Evolutionary conservation across 1,284 basidiomycete species (phyloP).

Genomic region (Ceratobasidium papillatum): DNA sequence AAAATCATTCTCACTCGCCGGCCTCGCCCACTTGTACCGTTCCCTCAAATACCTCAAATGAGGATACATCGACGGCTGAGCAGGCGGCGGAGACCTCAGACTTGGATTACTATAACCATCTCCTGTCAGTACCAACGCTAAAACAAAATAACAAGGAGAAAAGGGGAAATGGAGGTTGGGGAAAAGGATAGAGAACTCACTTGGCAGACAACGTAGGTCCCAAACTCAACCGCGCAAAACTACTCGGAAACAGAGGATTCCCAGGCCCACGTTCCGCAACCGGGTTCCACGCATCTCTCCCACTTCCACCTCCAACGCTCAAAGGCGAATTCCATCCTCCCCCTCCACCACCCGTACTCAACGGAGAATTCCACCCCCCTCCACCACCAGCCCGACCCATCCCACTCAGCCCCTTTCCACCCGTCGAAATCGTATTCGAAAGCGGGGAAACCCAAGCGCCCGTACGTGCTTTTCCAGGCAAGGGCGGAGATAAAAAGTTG

Average conservation of each 20-base stretch:
- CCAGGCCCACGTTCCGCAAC: constrained; percentile 43
- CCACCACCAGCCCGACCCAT: constrained; percentile 10
- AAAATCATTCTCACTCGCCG: constrained; percentile 42
- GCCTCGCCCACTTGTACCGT: constrained; percentile 25
- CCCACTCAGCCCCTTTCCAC: constrained; percentile 11
- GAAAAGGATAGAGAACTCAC: constrained; percentile 40
- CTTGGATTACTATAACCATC: constrained; percentile 39
- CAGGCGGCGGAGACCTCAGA: constrained; percentile 34
- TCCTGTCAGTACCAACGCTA: background rate
- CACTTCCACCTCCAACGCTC: background rate
- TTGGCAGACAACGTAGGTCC: constrained; percentile 45
- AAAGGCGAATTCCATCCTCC: constrained; percentile 33
- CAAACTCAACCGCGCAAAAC: constrained; percentile 44
- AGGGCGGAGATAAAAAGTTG: background rate
- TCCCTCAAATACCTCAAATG: constrained; percentile 17
- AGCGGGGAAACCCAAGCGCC: constrained; percentile 14
- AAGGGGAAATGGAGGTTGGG: too few species aligned
- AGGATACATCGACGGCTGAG: constrained; percentile 33
- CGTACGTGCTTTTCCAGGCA: background rate
- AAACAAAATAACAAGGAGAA: background rate
- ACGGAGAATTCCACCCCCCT: constrained; percentile 24
- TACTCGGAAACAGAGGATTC: constrained; percentile 45
- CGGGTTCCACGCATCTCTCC: constrained; percentile 37
- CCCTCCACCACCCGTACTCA: background rate
- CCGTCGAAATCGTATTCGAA: constrained; percentile 23